Evolutionary conservation across 495 filamentous ascomycete genomes (phyloP).

Genomic region (Penicillium pulvis): DNA sequence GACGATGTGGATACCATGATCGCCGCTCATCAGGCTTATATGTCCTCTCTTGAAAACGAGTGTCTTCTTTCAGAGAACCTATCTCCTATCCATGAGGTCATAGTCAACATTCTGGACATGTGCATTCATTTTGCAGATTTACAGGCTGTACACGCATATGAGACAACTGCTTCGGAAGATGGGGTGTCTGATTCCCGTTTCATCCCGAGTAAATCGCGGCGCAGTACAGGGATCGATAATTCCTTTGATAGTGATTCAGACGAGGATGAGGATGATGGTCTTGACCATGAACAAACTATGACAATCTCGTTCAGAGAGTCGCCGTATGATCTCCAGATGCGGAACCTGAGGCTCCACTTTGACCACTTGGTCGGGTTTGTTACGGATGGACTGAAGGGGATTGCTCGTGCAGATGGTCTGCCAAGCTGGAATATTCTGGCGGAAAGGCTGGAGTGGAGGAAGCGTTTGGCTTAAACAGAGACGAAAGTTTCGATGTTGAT

Average conservation of each 20-base stretch:
- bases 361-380: conserved; percentile 44
- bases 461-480: not conserved
- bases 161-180: conserved; percentile 5
- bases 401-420: conserved; percentile 49
- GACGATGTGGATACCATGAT: conserved; percentile 85
- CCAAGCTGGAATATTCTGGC: conserved; percentile 54
- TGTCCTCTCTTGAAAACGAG: conserved; percentile 61
- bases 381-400: conserved; percentile 44
- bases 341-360: conserved; percentile 40
- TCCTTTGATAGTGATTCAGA: conserved; percentile 23
- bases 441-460: conserved; percentile 41
- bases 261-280: conserved; percentile 26
- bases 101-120: conserved; percentile 65
- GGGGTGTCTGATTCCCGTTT: conserved; percentile 12
- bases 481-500: not conserved
- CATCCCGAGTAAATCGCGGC: conserved; percentile 2
- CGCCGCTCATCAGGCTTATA: conserved; percentile 62
- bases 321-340: conserved; percentile 32
- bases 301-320: conserved; percentile 33
- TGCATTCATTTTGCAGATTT: conserved; percentile 53
- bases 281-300: conserved; percentile 29
- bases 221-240: not conserved
- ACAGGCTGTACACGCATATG: conserved; percentile 31
- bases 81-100: conserved; percentile 62
- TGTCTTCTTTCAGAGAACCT: conserved; percentile 67